These are phyloP conservation scores for Plasmodium chabaudi DNA, from an alignment of 169 alveolate species.

Conservation along the genomic window DNA sequence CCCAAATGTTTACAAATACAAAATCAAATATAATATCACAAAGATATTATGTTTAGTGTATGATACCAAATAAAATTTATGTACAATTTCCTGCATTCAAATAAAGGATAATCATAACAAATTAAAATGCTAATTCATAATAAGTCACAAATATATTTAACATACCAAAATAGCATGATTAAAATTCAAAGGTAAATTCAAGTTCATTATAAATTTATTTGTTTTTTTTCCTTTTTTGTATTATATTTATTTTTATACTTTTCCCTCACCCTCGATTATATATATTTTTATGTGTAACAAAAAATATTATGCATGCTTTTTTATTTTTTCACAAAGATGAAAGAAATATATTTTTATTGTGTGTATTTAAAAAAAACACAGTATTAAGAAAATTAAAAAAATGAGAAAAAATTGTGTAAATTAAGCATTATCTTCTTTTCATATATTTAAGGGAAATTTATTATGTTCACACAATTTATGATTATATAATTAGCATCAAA, in stretches of 20 bases:
- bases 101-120: background rate
- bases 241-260: constrained; percentile 1
- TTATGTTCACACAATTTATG: no score
- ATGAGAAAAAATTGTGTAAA: no score
- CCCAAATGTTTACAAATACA: constrained; percentile 1
- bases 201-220: background rate
- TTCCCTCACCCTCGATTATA: background rate
- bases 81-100: background rate
- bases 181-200: background rate
- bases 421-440: no score
- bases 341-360: no score
- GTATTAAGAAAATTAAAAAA: no score
- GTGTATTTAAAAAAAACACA: no score
- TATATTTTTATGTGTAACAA: background rate
- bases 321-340: background rate
- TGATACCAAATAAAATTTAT: background rate
- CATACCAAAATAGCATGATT: no score
- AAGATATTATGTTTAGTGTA: no score
- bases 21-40: background rate
- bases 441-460: no score
- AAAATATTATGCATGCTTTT: background rate
- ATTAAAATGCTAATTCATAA: background rate
- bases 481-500: no score
- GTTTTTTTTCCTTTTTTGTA: background rate
- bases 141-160: background rate